Evolutionary conservation across 2,329 filamentous ascomycete species (phyloP), one percentile per base, ranked within the genome.

Genomic region (Zarea fungicola): DNA sequence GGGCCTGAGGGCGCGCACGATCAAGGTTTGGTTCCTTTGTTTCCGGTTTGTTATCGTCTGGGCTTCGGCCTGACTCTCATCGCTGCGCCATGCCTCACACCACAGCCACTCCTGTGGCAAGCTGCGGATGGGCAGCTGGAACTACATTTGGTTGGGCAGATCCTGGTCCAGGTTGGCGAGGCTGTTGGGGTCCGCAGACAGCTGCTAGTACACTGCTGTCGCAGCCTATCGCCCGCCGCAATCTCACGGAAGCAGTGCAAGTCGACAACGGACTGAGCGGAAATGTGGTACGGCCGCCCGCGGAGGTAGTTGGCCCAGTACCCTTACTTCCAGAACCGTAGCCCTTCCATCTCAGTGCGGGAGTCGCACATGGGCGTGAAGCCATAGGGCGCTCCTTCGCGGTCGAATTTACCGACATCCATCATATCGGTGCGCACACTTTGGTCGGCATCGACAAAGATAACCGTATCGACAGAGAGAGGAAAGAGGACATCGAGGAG

Each of bases 311-410:
- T 92, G 55, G 85, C 85, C 93, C 93, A 99, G 76, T 99, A 99
- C 1, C 93, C 93, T 61, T 96, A 90, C 67, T 99, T 99, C 93
- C 93, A 99, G 81, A 99, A 99, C 25, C 93, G 86, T 81, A 97
- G 99, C 14, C 93, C 93, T 65, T 99, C 95, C 89, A 99, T 99
- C 66, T 96, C 90, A 2, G 83, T 86, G 55, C 95, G 85, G 3
- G 88, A 95, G 70, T 99, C 93, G 70, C 93, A 96, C 93, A 99
- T 99, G 42, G 93, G 93, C 0, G 93, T 96, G 75, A 99, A 99
- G 45, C 89, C 93, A 66, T 99, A 99, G 0, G 92, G 91, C 0
- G 92, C 91, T 40, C 89, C 93, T 52, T 95, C 70, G 1, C 99
- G 79, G 63, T 97, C 90, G 52, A 87, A 81, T 35, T 81, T 80